Base-by-base conservation (phyloP, 2,329 filamentous ascomycete genomes). In the Fusarium mexicanum region DNA sequence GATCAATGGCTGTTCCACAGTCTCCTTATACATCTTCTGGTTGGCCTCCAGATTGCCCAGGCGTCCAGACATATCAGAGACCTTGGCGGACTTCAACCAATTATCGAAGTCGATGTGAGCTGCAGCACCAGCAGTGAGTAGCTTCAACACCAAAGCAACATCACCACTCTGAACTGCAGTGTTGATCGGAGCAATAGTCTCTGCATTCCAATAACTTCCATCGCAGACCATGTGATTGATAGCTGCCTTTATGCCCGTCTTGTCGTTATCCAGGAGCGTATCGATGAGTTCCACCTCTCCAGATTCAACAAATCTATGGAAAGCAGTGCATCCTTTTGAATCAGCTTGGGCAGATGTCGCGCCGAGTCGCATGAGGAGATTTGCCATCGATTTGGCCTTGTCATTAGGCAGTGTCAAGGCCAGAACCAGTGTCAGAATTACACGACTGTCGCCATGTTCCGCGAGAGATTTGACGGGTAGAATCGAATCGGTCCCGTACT, bases 401-500 rank as follows among this genome's bases (percentile, higher is more conserved):
- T 91, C 87, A 0, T 86, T 75, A 0, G 92, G 89, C 11, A 95
- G 87, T 17, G 87, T 84, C 35, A 94, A 82, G 3, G 92, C 89
- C n/a, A 97, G 85, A 2, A 90, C 87, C 13, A 96, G 83, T 0
- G 91, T 92, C 55, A 96, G 84, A 50, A 96, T 91, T 1, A 91
- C 92, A 2, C 84, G 87, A 35, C 85, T 83, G 6, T 89, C 86
- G 54, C 86, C 86, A 62, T 88, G 77, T 64, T 87, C 77, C 64
- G 86, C 81, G 16, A 88, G 78, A 33, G 92, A 86, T 81, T 95
- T 95, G 79, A 96, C 86, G 0, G 94, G 94, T 29, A 94, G 84
- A 22, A 95, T 85, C 2, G 92, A 87, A 80, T 97, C 94, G 9
- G 94, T 93, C 13, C 93, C 94, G 77, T 94, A 96, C 71, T 91